phyloP scores from a whole-genome alignment of 768 basidiomycete species.

The Podaxis mareebaensis region DNA sequence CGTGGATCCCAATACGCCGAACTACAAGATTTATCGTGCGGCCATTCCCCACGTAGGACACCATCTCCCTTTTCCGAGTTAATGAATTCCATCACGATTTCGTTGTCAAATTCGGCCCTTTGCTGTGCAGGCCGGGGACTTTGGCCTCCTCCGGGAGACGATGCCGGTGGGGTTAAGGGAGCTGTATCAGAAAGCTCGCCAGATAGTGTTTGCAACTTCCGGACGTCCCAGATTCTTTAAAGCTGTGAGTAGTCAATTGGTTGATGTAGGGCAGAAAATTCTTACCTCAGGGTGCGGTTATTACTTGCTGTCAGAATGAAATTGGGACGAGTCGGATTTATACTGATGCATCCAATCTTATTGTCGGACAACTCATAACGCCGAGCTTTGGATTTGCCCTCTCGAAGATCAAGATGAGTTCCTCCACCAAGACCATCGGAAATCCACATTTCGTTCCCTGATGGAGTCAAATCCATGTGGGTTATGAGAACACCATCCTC shows the following conservation, averaged over 20 bases:
- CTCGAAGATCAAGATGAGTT: constrained; percentile 76
- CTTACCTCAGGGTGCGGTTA: constrained; percentile 67
- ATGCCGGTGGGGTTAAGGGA: constrained; percentile 27
- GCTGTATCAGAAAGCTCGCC: constrained; percentile 31
- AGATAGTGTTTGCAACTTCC: constrained; percentile 56
- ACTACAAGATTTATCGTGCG: constrained; percentile 75
- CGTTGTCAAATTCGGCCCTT: constrained; percentile 36
- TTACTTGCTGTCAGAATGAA: constrained; percentile 79
- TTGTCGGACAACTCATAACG: constrained; percentile 67
- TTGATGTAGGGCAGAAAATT: background rate
- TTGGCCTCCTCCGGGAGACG: constrained; percentile 22
- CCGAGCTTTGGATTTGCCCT: constrained; percentile 52
- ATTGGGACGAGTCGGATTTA: constrained; percentile 71
- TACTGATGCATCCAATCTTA: constrained; percentile 79
- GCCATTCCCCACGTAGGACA: constrained; percentile 61
- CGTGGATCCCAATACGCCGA: constrained; percentile 87
- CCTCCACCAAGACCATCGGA: constrained; percentile 72
- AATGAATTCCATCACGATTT: constrained; percentile 48
- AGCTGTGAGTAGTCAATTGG: constrained; percentile 1
- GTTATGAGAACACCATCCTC: constrained; percentile 59
- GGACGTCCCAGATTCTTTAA: constrained; percentile 75
- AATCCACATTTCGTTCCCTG: constrained; percentile 83
- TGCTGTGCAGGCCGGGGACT: background rate
- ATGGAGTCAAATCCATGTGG: constrained; percentile 68
- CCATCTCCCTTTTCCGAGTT: constrained; percentile 54